Conservation (phyloP, 2,329 filamentous ascomycete genomes). For the Juglanconis sp. region DNA sequence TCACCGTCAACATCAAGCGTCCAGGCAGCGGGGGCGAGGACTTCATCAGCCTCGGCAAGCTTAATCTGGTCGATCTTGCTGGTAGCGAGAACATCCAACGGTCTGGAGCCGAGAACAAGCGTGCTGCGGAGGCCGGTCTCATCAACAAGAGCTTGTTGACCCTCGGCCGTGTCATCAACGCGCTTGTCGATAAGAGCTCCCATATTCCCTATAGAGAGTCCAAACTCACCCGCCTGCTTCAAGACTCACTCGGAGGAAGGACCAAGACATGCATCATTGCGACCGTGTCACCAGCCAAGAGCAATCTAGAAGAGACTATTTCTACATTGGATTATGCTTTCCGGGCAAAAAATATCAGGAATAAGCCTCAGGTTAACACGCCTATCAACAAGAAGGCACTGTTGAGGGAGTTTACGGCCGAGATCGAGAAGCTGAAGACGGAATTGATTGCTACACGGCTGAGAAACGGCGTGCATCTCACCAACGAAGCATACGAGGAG, state of each 20-base stretch:
- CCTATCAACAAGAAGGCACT: conserved; percentile 90
- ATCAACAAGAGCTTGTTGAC: conserved; percentile 98
- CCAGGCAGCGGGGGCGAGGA: conserved; percentile 82
- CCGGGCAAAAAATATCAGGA: conserved; percentile 95
- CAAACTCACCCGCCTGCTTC: conserved; percentile 87
- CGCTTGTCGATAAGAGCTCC: conserved; percentile 80
- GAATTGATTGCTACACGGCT: conserved; percentile 91
- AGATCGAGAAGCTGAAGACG: conserved; percentile 92
- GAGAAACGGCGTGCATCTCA: conserved; percentile 91
- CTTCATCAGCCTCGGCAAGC: conserved; percentile 83
- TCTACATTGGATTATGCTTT: conserved; percentile 98
- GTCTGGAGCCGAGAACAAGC: conserved; percentile 96
- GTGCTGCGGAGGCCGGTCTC: conserved; percentile 88
- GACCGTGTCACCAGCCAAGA: conserved; percentile 89
- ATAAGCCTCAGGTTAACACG: conserved; percentile 94
- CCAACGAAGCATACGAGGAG: conserved; percentile 84
- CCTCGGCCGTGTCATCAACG: conserved; percentile 94
- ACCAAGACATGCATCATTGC: conserved; percentile 99
- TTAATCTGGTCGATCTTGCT: conserved; percentile 94
- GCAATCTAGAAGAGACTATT: conserved; percentile 95
- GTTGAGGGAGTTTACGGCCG: conserved; percentile 81
- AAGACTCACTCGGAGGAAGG: conserved; percentile 91
- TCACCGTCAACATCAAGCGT: conserved; percentile 86
- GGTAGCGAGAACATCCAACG: conserved; percentile 97
- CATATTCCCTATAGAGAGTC: conserved; percentile 94